Evolutionary conservation across 371 early-diverging fungal species (phyloP), one percentile per base, ranked within the genome.

Genomic region (Apophysomyces elegans): DNA sequence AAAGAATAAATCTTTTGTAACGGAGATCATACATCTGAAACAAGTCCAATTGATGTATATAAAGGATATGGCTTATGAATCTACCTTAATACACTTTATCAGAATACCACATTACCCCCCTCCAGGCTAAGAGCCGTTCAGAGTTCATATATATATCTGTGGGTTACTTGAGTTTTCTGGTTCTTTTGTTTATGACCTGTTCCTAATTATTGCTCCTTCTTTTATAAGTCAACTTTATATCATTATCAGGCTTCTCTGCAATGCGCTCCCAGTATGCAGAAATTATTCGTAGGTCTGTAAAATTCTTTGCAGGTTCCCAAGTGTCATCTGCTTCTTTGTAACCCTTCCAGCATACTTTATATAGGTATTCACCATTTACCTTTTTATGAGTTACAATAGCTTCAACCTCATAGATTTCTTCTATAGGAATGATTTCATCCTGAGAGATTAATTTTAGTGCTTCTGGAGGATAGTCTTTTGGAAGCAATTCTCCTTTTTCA

Each of bases 251-350:
- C 4, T 9, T n/a, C 2, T 50, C 50, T 18, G 50, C 50, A 7
- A 50, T 50, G 26, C 50, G 21, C 0, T 39, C 54, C 63, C 66
- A 64, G 47, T 68, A 66, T 46, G 66, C 56, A 16, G 54, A 56
- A 7, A 72, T 66, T 5, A 58, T 13, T 11, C 18, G 41, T 16
- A 62, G 59, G 69, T 69, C 69, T n/a, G 35, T 50, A 18, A 73
- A 66, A 18, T 64, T 61, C 9, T 61, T 56, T 2, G 59, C 61
- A 32, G 73, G 69, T 59, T 74, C 70, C 70, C 71, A 74, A 38
- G 68, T 63, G 47, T 74, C 66, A 46, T 68, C 66, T 7, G 63
- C 61, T 50, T 67, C 61, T 21, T 44, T 37, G 46, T 67, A 74
- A 13, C 68, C 65, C 39, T 62, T 56, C 71, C 74, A 74, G 7